Evolutionary conservation across 192 early-diverging fungal species (phyloP).

Genomic region (Cladochytrium replicatum): DNA sequence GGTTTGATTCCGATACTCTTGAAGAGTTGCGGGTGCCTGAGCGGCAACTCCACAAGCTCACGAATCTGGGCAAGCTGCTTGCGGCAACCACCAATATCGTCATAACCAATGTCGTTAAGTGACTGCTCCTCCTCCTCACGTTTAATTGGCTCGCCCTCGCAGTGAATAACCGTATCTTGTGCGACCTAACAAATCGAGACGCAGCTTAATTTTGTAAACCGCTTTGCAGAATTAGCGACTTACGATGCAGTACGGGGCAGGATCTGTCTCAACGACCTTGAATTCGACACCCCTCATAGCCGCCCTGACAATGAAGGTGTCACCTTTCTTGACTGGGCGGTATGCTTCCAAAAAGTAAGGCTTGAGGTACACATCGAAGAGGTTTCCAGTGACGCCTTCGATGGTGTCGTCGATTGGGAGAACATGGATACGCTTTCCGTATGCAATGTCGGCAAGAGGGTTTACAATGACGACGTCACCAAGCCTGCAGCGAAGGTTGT

Average conservation of each 20-base stretch:
- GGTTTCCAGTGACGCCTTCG: constrained; percentile 92
- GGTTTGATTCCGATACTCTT: constrained; percentile 99
- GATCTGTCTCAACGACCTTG: constrained; percentile 96
- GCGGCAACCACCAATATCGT: constrained; percentile 96
- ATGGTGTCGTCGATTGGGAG: constrained; percentile 96
- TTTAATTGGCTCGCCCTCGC: constrained; percentile 97
- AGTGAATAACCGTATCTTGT: constrained; percentile 96
- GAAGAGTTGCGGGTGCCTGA: constrained; percentile 97
- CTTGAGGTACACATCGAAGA: constrained; percentile 97
- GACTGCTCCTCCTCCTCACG: constrained; percentile 96
- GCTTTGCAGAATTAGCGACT: too few species aligned
- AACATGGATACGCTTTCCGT: constrained; percentile 93
- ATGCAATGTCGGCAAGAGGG: constrained; percentile 93
- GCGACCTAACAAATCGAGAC: too few species aligned
- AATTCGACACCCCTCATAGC: constrained; percentile 98
- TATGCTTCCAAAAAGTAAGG: constrained; percentile 98
- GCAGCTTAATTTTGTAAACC: too few species aligned
- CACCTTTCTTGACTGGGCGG: constrained; percentile 90
- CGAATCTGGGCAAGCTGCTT: constrained; percentile 99
- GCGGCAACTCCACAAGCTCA: constrained; percentile 95
- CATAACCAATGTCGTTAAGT: constrained; percentile 90
- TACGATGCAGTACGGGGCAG: constrained; percentile 94
- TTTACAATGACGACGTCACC: constrained; percentile 95
- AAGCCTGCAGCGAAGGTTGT: constrained; percentile 88
- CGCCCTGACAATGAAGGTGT: constrained; percentile 86